Percentiles rank a stretch among this genome's conserved stretches.
These are phyloP conservation scores for Aureococcus anophagefferens DNA, from an alignment of 108 stramenopile species.

Conservation along the genomic window DNA sequence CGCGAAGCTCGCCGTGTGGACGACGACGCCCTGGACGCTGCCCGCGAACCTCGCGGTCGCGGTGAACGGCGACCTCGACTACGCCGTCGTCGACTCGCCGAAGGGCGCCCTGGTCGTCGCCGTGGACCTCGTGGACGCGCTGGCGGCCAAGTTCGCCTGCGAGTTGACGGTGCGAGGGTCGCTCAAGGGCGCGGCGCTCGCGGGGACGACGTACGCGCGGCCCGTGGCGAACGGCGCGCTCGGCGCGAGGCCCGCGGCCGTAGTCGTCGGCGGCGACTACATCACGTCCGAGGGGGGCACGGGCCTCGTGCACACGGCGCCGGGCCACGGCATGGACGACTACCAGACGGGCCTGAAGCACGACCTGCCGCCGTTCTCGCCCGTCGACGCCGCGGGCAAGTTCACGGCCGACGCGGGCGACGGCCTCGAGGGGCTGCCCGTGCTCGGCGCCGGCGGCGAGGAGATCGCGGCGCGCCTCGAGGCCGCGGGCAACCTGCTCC, in stretches of 20 bases:
- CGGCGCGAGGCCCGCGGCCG: conserved; percentile 20
- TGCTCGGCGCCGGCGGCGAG: conserved; percentile 74
- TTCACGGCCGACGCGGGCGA: conserved; percentile 85
- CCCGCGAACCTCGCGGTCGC: conserved; percentile 93
- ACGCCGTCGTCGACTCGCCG: conserved; percentile 69
- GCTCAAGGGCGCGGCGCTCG: conserved; percentile 45
- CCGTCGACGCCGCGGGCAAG: conserved; percentile 83
- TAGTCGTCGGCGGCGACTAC: conserved; percentile 89
- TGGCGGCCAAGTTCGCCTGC: conserved; percentile 46
- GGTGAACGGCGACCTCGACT: conserved; percentile 75
- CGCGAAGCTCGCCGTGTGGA: conserved; percentile 85
- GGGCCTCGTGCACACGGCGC: conserved; percentile 96
- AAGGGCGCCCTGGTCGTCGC: conserved; percentile 65
- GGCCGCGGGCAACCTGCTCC: conserved; percentile 63
- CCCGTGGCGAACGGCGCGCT: conserved; percentile 11
- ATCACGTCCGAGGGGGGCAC: conserved; percentile 96
- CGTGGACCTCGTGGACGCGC: conserved; percentile 53
- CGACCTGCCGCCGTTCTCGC: conserved; percentile 68
- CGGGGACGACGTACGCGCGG: conserved; percentile 18
- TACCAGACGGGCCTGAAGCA: conserved; percentile 75
- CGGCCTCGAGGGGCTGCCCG: conserved; percentile 66
- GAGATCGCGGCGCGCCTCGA: conserved; percentile 73
- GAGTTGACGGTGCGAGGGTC: not conserved
- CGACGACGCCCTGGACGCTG: conserved; percentile 98
- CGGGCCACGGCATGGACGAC: conserved; percentile 98